A percentile compares a stretch with the other conserved stretches of the same genome.
phyloP scores from a whole-genome alignment of 73 alveolate genomes.

The Paraurostyla sp. region DNA sequence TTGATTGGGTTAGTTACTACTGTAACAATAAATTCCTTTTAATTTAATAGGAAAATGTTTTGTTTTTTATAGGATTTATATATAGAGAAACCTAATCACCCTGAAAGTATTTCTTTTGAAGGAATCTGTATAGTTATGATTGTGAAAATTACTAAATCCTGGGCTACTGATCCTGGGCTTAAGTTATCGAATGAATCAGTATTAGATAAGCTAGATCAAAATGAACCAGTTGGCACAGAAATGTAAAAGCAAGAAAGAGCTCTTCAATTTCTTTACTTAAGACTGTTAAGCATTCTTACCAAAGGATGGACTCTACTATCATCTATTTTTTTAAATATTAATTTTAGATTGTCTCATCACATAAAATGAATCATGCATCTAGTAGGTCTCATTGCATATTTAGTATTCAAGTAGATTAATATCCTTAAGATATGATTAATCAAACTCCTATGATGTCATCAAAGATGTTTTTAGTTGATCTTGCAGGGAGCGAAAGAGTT shows the following conservation, averaged over 20 bases:
- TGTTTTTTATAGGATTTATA: not conserved
- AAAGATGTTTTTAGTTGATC: constrained; percentile 92
- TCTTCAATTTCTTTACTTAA: constrained; percentile 13
- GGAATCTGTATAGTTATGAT: not conserved
- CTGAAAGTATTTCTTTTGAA: not conserved
- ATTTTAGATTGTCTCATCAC: constrained; percentile 83
- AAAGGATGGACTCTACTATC: not conserved
- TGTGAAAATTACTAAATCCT: not conserved
- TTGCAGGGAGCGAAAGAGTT: constrained; percentile 96
- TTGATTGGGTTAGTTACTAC: not conserved
- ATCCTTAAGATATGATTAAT: not conserved
- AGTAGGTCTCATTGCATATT: constrained; percentile 93
- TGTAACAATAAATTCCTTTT: not conserved
- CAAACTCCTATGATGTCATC: not conserved
- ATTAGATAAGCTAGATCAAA: not conserved
- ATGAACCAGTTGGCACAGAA: not conserved
- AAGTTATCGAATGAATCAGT: not conserved
- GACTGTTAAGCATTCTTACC: constrained; percentile 56
- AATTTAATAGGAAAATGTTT: not conserved
- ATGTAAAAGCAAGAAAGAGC: constrained; percentile 41
- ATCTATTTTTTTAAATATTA: not conserved
- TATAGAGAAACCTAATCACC: not conserved
- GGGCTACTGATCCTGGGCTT: not conserved
- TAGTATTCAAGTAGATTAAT: constrained; percentile 53
- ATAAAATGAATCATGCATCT: constrained; percentile 88